Evolutionary conservation across 768 basidiomycete species (phyloP).

Genomic region (Trametes cinnabarina): DNA sequence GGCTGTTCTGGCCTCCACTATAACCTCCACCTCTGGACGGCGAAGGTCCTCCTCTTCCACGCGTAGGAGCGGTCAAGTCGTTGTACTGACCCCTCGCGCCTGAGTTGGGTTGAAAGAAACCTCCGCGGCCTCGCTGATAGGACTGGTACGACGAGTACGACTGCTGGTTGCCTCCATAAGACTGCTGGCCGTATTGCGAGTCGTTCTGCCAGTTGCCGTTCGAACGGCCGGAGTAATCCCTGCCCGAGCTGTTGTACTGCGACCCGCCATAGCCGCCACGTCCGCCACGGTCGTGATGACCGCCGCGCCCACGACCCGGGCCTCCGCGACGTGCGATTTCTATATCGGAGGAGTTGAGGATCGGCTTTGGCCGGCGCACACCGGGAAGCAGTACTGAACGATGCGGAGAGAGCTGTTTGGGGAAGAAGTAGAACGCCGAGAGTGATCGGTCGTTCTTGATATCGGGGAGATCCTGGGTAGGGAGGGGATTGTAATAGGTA

Average conservation of each 20-base stretch:
- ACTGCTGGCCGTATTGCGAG: constrained; percentile 2
- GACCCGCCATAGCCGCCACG: constrained; percentile 44
- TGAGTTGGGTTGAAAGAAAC: constrained; percentile 13
- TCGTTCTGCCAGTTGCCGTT: constrained; percentile 15
- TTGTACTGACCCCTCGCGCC: constrained; percentile 23
- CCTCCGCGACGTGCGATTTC: constrained; percentile 56
- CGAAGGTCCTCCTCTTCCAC: constrained; percentile 26
- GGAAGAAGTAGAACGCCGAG: constrained; percentile 87
- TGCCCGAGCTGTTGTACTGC: constrained; percentile 25
- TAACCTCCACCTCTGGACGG: constrained; percentile 10
- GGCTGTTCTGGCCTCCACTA: background rate
- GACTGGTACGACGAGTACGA: constrained; percentile 15
- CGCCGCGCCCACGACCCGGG: constrained; percentile 32
- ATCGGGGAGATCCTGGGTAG: constrained; percentile 61
- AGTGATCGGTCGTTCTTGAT: constrained; percentile 85
- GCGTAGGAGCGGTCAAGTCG: constrained; percentile 20
- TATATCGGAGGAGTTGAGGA: constrained; percentile 68
- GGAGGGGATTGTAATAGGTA: constrained; percentile 78
- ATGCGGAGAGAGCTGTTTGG: constrained; percentile 82
- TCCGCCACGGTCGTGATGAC: no score
- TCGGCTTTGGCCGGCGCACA: constrained; percentile 52
- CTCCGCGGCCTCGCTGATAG: constrained; percentile 13
- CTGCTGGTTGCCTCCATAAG: constrained; percentile 10
- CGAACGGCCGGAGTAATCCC: constrained; percentile 12
- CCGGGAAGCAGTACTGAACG: constrained; percentile 80